Conservation (phyloP, 2,329 filamentous ascomycete species). For the Hirsutella thompsonii region DNA sequence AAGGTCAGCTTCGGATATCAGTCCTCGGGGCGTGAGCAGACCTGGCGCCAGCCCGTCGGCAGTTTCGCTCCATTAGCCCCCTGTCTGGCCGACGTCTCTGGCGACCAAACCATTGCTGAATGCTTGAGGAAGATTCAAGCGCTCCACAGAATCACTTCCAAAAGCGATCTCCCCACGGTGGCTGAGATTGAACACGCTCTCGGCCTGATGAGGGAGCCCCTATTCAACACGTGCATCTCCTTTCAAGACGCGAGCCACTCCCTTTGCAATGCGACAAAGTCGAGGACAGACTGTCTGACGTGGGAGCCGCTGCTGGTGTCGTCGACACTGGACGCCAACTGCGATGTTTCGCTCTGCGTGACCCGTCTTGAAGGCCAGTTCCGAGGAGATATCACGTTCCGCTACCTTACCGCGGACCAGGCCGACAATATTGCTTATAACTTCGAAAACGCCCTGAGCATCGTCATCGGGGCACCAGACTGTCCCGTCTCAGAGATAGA, state of each 20-base stretch:
- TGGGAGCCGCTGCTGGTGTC: slow-evolving; percentile 6
- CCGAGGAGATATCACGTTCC: slow-evolving; percentile 29
- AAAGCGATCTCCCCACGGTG: slow-evolving; percentile 31
- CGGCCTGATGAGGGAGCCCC: slow-evolving; percentile 23
- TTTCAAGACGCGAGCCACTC: slow-evolving; percentile 26
- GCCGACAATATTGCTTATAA: slow-evolving; percentile 34
- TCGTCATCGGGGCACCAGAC: slow-evolving; percentile 28
- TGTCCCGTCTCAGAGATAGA: slow-evolving; percentile 31
- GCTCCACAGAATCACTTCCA: slow-evolving; percentile 6
- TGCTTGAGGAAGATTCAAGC: slow-evolving; percentile 20
- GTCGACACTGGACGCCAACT: slow-evolving; percentile 18
- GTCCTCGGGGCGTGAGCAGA: neutral
- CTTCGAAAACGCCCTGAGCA: slow-evolving; percentile 37
- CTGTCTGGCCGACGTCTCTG: slow-evolving; percentile 14
- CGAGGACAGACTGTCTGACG: neutral
- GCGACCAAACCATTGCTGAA: slow-evolving; percentile 17
- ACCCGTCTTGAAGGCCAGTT: slow-evolving; percentile 28
- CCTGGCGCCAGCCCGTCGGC: slow-evolving; percentile 23
- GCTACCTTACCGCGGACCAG: slow-evolving; percentile 28
- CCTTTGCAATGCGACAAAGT: neutral
- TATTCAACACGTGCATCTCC: slow-evolving; percentile 39
- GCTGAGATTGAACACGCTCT: slow-evolving; percentile 33
- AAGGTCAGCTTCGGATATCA: neutral
- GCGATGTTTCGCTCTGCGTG: slow-evolving; percentile 31
- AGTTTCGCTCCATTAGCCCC: slow-evolving; percentile 29